Base-by-base conservation (phyloP, 441 rosid genomes). In the Adansonia madagascariensis region DNA sequence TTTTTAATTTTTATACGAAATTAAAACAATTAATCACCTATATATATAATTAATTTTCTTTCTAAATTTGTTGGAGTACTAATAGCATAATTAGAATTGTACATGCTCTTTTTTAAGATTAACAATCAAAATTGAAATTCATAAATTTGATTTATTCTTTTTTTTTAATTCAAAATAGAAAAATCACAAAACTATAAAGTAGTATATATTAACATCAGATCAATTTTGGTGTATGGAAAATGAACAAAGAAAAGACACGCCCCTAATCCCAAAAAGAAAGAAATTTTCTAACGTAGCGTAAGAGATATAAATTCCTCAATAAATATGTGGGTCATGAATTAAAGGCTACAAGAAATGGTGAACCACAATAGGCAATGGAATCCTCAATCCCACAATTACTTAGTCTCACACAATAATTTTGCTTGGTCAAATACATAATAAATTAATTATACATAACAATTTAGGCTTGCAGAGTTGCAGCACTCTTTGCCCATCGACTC, bases 401-500 rank as follows among this genome's bases (percentile, higher is more conserved):
- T 3, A 1, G 14, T 66, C 52, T 18, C 31, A 18, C 39, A 17
- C 15, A 20, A 46, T 46, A 67, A 46, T 20, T 15, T 63, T 67
- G 9, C 55, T 18, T 46, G 53, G 8, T 67, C 71, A 67, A 44
- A 44, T 67, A 20, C 18, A 46, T 67, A 18, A 67, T n/a, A 64
- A 64, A 39, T 22, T 60, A 22, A 18, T 18, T 57, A 8, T 20
- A 3, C 6, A 44, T 0, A 20, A 20, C 4, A 22, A 59, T 59
- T 20, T 59, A 20, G 0, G 35, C 15, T 59, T 9, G 63, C 63
- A 59, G 27, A 59, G 35, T 59, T 9, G 15, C 1, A 50, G 55
- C 15, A 50, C 55, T 50, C 55, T 50, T 50, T 50, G 55, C 55
- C 5, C n/a, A 12, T 50, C 55, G 6, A 3, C 55, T 50, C 2